Evolutionary conservation across 1,139 yeast species (phyloP).

Genomic region (Saccharomyces hybrid): DNA sequence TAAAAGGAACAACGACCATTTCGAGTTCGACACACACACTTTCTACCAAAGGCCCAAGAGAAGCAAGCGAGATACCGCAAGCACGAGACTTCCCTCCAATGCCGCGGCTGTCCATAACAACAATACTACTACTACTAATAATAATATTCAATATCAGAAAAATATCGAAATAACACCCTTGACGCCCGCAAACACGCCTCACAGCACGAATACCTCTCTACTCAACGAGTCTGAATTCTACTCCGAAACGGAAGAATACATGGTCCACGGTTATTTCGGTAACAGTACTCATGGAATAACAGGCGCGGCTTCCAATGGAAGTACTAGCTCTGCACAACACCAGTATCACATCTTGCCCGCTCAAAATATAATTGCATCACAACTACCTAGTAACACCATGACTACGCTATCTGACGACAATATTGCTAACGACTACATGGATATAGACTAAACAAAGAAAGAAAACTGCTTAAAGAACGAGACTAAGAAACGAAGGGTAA

Average conservation of each 20-base stretch:
- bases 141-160: background rate
- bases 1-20: background rate
- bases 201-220: background rate
- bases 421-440: background rate
- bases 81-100: background rate
- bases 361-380: background rate
- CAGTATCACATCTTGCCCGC: background rate
- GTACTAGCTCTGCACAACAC: background rate
- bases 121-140: background rate
- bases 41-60: slow-evolving; percentile 1
- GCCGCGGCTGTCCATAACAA: background rate
- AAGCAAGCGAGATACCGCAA: background rate
- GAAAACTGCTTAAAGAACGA: background rate
- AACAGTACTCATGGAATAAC: background rate
- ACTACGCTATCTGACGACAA: background rate
- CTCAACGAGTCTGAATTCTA: background rate
- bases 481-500: background rate
- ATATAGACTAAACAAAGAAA: background rate
- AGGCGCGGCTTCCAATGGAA: background rate
- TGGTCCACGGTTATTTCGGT: background rate
- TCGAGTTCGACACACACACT: background rate
- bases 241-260: background rate
- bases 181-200: background rate
- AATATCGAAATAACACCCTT: background rate
- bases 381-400: background rate